A percentile compares a stretch with the other conserved stretches of the same genome.
These are phyloP conservation scores for Larix kaempferi DNA, from an alignment of 75 land plant species.

Conservation along the genomic window DNA sequence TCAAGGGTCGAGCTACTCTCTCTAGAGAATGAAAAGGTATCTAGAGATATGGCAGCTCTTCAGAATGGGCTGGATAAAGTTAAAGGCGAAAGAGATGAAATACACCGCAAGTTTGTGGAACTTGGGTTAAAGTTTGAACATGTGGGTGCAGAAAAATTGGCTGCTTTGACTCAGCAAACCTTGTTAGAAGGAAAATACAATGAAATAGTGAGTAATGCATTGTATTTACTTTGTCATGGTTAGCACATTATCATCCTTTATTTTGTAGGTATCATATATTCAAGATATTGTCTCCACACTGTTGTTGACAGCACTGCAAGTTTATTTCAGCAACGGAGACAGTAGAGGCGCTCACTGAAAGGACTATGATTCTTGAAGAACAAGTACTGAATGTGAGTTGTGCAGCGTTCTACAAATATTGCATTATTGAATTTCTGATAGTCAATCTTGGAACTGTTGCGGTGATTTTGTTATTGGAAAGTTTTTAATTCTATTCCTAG, in stretches of 20 bases:
- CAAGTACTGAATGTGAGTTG: background rate
- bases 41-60: conserved; percentile 9
- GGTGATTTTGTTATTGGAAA: too few relatives aligned
- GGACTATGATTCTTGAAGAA: background rate
- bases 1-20: conserved; percentile 13
- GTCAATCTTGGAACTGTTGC: too few relatives aligned
- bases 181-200: background rate
- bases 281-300: background rate
- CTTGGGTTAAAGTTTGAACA: background rate
- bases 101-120: background rate
- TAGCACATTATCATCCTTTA: background rate
- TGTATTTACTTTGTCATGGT: background rate
- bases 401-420: background rate
- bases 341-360: background rate
- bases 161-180: background rate
- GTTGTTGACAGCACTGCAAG: background rate
- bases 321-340: background rate
- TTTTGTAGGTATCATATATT: background rate
- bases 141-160: background rate
- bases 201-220: background rate
- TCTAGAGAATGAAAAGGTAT: conserved; percentile 6
- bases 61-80: conserved; percentile 10
- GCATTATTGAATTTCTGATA: background rate
- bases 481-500: too few relatives aligned
- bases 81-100: conserved; percentile 19